Evolutionary conservation across 129 eudicot species (phyloP), one percentile per base, ranked within the genome.

Genomic region (Artemisia argyi): DNA sequence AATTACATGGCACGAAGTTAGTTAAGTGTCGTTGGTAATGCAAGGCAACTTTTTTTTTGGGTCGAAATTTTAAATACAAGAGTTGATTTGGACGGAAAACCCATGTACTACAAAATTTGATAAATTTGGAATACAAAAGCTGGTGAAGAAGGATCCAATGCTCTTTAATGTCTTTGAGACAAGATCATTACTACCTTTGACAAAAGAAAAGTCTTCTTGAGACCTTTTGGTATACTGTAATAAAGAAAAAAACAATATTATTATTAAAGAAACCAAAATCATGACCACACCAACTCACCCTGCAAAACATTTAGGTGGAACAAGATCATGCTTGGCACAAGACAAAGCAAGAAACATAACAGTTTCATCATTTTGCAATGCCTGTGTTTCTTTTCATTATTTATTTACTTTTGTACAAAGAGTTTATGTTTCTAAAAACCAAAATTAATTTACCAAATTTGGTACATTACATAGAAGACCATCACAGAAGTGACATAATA

Each of bases 201-300:
- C 76, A 67, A 46, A 66, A 77, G 48, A 54, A 56, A 78, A 55
- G 77, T 72, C 71, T 71, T 16, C n/a, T 3, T 62, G 71, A 78
- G 54, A 47, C 66, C 72, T 78, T 22, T 78, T 78, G 66, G 19
- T 71, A 39, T n/a, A n/a, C n/a, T n/a, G 13, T 47, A 70, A 57
- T 70, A 61, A 30, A 52, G 55, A 66, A 75, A 66, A 52, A 58
- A 77, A 60, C 47, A 22, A 22, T 1, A 22, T 22, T 22, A 77
- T 61, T 62, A 44, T 67, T 76, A 26, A 71, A 71, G 60, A 44
- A 44, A 71, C 60, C 77, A 71, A 71, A 54, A 53, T 62, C 81
- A 63, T 78, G 24, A 70, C 71, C 76, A 53, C 51, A 66, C 68
- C 79, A 75, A 77, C 76, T 32, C 59, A 32, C 75, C 54, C 58